Evolutionary conservation across 2,329 filamentous ascomycete genomes (phyloP).

Genomic region (Drechslerella dactyloides): DNA sequence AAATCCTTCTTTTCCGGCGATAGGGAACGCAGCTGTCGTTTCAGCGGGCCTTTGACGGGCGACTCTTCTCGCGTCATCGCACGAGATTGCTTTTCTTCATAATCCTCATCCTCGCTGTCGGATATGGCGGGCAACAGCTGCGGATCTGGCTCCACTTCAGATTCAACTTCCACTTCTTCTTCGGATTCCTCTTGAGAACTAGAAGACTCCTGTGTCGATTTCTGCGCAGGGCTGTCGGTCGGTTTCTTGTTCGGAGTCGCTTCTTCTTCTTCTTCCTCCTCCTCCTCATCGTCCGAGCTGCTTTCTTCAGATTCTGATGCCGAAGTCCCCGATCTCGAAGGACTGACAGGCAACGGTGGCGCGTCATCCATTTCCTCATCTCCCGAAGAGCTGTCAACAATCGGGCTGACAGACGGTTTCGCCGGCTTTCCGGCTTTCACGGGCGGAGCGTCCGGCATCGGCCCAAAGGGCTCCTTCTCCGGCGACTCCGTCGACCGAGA

Average conservation of each 20-base stretch:
- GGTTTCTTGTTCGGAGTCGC: conserved; percentile 50
- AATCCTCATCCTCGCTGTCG: conserved; percentile 30
- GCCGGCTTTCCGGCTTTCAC: background rate
- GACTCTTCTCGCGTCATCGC: conserved; percentile 37
- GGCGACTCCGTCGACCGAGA: background rate
- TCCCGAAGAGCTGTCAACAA: conserved; percentile 5
- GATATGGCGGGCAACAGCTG: conserved; percentile 20
- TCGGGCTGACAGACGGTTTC: conserved; percentile 11
- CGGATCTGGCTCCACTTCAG: conserved; percentile 10
- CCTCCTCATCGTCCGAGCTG: conserved; percentile 2
- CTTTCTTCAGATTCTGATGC: conserved; percentile 41
- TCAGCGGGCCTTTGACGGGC: conserved; percentile 30
- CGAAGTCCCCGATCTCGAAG: conserved; percentile 9
- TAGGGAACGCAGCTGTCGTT: conserved; percentile 32
- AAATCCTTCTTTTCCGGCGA: conserved; percentile 32
- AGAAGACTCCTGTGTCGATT: conserved; percentile 8
- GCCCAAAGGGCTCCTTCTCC: background rate
- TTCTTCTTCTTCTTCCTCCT: conserved; percentile 46
- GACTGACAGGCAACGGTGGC: conserved; percentile 16
- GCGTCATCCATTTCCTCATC: conserved; percentile 43
- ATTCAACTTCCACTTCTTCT: conserved; percentile 3
- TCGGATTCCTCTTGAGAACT: conserved; percentile 10
- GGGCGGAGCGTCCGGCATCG: background rate
- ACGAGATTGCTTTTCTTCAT: background rate
- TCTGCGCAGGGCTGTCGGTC: conserved; percentile 51